Evolutionary conservation across 495 filamentous ascomycete species (phyloP).

Genomic region (Daldinia grandis): DNA sequence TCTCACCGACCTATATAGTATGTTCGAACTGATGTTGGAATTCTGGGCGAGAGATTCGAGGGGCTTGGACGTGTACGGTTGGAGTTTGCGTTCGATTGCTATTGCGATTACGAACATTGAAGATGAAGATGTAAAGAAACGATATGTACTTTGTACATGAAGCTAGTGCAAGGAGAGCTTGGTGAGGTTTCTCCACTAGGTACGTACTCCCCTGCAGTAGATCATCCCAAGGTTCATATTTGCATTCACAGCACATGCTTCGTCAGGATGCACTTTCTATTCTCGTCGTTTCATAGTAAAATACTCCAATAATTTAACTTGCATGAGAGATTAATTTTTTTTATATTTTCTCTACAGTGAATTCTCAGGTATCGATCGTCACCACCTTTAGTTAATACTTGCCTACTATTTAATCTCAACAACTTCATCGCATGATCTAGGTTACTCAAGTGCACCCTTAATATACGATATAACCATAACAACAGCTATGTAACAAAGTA

Average conservation of each 20-base stretch:
- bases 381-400: neutral
- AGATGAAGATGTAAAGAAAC: conserved; percentile 2
- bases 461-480: conserved; percentile 2
- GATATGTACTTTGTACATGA: neutral
- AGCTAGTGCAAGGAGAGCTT: neutral
- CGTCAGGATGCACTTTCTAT: neutral
- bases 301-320: no score
- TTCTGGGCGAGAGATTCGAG: neutral
- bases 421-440: conserved; percentile 17
- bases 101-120: neutral
- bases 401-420: neutral
- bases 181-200: neutral
- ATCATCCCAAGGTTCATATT: neutral
- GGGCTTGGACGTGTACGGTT: neutral
- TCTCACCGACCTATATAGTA: neutral
- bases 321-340: no score
- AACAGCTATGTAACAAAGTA: conserved; percentile 3
- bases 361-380: neutral
- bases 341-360: neutral
- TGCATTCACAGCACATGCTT: neutral
- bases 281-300: no score
- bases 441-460: conserved; percentile 29
- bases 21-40: neutral
- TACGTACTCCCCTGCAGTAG: neutral
- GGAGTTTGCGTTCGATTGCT: neutral